Conservation (phyloP, 2,329 filamentous ascomycete species). For the Fusarium sp. region DNA sequence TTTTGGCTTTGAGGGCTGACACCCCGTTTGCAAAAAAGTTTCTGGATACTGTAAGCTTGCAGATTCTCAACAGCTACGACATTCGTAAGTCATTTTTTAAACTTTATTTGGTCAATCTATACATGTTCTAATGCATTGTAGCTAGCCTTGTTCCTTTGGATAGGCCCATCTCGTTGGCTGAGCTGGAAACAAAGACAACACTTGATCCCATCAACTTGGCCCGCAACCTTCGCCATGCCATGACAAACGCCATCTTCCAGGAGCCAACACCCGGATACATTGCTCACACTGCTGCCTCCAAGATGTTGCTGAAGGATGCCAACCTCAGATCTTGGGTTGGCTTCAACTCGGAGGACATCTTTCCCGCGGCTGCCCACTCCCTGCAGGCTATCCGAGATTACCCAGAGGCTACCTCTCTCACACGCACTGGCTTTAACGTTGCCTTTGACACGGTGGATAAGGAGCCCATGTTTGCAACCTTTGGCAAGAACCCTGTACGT, state of each 20-base stretch:
- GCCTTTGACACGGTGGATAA: constrained; percentile 62
- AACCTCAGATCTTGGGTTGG: constrained; percentile 65
- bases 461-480: constrained; percentile 66
- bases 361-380: constrained; percentile 60
- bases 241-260: constrained; percentile 67
- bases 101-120: not conserved
- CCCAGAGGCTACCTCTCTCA: constrained; percentile 62
- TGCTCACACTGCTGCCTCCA: constrained; percentile 67
- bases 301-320: constrained; percentile 60
- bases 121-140: constrained; percentile 34
- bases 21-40: constrained; percentile 52
- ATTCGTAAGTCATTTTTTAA: constrained; percentile 53
- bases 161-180: constrained; percentile 56
- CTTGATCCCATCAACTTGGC: constrained; percentile 63
- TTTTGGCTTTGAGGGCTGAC: constrained; percentile 20
- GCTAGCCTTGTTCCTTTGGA: constrained; percentile 63
- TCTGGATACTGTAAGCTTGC: constrained; percentile 62
- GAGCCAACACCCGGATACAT: constrained; percentile 63
- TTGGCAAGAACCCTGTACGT: constrained; percentile 60
- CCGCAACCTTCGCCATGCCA: constrained; percentile 65
- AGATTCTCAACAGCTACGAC: constrained; percentile 62
- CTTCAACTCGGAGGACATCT: constrained; percentile 66
- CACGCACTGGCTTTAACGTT: constrained; percentile 63
- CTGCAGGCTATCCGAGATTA: constrained; percentile 57
- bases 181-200: constrained; percentile 58